A percentile compares a stretch with the other conserved stretches of the same genome.
phyloP scores from a whole-genome alignment of 129 eudicot genomes.

The Escallonia rubra region DNA sequence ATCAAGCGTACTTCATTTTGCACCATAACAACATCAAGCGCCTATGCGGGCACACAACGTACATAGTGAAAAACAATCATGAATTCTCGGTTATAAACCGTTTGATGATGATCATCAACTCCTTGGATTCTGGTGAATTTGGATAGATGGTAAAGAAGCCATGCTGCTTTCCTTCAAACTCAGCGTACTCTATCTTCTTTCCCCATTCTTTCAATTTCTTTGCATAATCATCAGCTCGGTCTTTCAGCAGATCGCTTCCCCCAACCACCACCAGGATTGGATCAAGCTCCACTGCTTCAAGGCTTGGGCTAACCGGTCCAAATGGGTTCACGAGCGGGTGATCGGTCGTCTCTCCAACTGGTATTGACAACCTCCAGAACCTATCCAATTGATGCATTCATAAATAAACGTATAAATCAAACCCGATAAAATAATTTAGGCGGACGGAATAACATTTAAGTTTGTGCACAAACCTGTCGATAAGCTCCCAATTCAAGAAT shows the following conservation, averaged over 20 bases:
- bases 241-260: conserved; percentile 50
- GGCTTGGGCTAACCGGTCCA: conserved; percentile 56
- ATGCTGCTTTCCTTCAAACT: conserved; percentile 79
- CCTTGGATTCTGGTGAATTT: conserved; percentile 38
- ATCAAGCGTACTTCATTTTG: too few relatives aligned
- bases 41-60: too few relatives aligned
- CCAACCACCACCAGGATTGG: conserved; percentile 67
- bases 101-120: conserved; percentile 46
- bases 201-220: conserved; percentile 45
- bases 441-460: too few relatives aligned
- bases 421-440: too few relatives aligned
- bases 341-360: conserved; percentile 59
- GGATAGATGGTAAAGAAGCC: conserved; percentile 63
- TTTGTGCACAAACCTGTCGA: conserved; percentile 47
- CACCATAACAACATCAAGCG: too few relatives aligned
- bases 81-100: conserved; percentile 39
- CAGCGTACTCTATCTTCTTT: conserved; percentile 51
- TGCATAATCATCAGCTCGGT: conserved; percentile 52
- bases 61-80: neutral
- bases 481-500: conserved; percentile 68
- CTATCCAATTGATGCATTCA: conserved; percentile 2
- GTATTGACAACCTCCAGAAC: conserved; percentile 79
- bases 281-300: conserved; percentile 38
- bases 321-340: conserved; percentile 70
- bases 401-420: too few relatives aligned